These are phyloP conservation scores for Adansonia madagascariensis DNA, from an alignment of 441 rosid species.

Conservation along the genomic window DNA sequence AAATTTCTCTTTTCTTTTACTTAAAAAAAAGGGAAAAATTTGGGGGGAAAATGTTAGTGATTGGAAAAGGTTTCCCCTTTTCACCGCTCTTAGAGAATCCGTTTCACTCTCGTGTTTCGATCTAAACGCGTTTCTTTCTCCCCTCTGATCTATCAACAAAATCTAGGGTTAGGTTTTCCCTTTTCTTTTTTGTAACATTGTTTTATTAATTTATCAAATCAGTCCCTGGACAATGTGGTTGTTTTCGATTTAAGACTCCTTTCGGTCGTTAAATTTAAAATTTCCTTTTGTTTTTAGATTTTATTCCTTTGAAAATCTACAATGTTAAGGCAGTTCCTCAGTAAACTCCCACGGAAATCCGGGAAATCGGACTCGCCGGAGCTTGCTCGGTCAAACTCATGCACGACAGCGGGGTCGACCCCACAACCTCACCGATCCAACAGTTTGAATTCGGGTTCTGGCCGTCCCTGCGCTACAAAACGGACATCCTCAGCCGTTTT, in stretches of 20 bases:
- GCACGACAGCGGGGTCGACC: constrained; percentile 25
- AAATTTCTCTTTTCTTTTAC: background rate
- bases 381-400: constrained; percentile 45
- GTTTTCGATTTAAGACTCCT: constrained; percentile 21
- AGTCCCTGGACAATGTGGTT: constrained; percentile 17
- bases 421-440: constrained; percentile 46
- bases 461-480: constrained; percentile 56
- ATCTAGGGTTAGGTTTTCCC: constrained; percentile 29
- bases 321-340: constrained; percentile 76
- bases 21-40: too few species aligned
- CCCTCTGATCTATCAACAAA: constrained; percentile 43
- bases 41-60: background rate
- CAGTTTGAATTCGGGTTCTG: constrained; percentile 41
- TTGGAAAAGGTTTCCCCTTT: constrained; percentile 13
- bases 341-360: constrained; percentile 72
- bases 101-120: constrained; percentile 15
- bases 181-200: background rate
- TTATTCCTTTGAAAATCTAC: constrained; percentile 24
- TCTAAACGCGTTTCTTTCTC: constrained; percentile 25
- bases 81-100: background rate
- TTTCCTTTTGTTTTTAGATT: background rate
- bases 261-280: background rate
- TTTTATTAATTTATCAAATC: background rate
- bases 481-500: constrained; percentile 84
- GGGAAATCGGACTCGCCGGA: constrained; percentile 58